Evolutionary conservation across 805 yeast genomes (phyloP), one percentile per base, ranked within the genome.

Genomic region (Wickerhamomyces silvicola): DNA sequence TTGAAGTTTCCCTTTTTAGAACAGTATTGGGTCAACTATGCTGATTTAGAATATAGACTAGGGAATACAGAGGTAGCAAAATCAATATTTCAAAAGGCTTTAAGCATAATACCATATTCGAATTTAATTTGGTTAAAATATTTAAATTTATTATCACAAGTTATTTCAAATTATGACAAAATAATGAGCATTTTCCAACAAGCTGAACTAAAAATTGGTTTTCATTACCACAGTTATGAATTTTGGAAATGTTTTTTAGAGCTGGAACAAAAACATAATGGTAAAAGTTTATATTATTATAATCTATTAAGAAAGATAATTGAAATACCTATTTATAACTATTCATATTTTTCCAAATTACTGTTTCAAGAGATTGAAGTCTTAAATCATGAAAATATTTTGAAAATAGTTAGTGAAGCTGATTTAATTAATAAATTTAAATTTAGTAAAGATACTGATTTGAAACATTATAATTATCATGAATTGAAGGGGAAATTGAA

Each of bases 21-120:
- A 39, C 70, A 69, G 27, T 72, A 72, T 43, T 78, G 83, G 83
- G 54, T 72, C n/a, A 59, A 66, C 23, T 74, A 57, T 47, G 79
- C 81, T 0, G 45, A 53, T 4, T 57, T 67, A 62, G 68, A 66
- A 41, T 69, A 63, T 41, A 55, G 52, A 20, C 46, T 72, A 19
- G 76, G 75, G 1, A 45, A 60, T 30, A 60, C 72, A 1, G 54
- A 52, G 0, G 35, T 38, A 3, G 64, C 74, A 2, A 50, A 51
- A 2, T 38, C 35, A 2, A 50, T 72, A 2, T 75, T 58, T 40
- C 38, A 54, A 19, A 41, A 56, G n/a, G 66, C 68, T 2, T 46
- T 78, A 21, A 36, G 40, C 3, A 41, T 56, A 13, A 36, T 72
- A 11, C 66, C 70, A 0, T 57, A 59, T 36, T 73, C 76, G 4